phyloP scores from a whole-genome alignment of 116 monocot genomes.

The Trichopus zeylanicus region DNA sequence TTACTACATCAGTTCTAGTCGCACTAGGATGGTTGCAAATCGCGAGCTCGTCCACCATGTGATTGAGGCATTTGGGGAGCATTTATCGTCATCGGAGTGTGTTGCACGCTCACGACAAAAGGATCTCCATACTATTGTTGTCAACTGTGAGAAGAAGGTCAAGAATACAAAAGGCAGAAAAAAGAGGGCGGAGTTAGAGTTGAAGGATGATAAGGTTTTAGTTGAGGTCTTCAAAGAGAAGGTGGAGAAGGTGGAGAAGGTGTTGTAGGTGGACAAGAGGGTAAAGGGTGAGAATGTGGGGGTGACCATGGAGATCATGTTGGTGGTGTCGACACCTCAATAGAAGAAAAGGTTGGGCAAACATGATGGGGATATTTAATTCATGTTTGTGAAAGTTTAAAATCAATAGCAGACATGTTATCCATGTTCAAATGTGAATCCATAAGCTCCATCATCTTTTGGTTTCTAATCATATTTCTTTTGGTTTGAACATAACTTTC shows the following conservation, averaged over 20 bases:
- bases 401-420: too few species aligned
- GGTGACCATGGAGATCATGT: conserved; percentile 4
- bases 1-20: conserved; percentile 83
- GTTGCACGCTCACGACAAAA: neutral
- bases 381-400: conserved; percentile 57
- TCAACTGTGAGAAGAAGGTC: too few species aligned
- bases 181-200: conserved; percentile 6
- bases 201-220: neutral
- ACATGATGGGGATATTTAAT: conserved; percentile 54
- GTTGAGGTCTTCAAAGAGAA: neutral
- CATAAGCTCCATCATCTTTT: too few species aligned
- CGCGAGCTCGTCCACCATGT: conserved; percentile 68
- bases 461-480: too few species aligned
- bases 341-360: conserved; percentile 51
- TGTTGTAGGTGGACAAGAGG: neutral
- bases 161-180: conserved; percentile 13
- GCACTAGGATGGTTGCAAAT: conserved; percentile 59
- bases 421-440: too few species aligned
- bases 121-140: conserved; percentile 2
- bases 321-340: neutral
- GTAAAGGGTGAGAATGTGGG: neutral
- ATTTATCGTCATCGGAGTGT: conserved; percentile 39
- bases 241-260: conserved; percentile 4
- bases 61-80: conserved; percentile 84
- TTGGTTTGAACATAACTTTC: too few species aligned